Evolutionary conservation across 140 eudicot genomes (phyloP).

Genomic region (Ambrosia hybrid): DNA sequence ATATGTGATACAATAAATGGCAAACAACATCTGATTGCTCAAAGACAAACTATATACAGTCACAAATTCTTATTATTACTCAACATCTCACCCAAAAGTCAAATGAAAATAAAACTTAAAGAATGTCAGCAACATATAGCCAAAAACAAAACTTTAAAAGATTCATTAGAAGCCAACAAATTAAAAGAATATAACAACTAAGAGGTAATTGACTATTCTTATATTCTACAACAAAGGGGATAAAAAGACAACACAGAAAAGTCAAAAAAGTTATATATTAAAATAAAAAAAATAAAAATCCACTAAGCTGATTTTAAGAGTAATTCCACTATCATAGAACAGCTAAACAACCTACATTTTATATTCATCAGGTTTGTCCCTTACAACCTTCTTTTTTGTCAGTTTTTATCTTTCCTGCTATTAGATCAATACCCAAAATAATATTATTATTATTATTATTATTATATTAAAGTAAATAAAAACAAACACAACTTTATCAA

Average conservation of each 20-base stretch:
- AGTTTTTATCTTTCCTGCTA: conserved; percentile 21
- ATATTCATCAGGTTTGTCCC: conserved; percentile 31
- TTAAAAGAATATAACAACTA: neutral
- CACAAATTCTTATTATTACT: neutral
- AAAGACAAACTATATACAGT: conserved; percentile 9
- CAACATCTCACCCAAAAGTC: conserved; percentile 20
- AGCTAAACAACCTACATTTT: conserved; percentile 29
- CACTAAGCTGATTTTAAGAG: conserved; percentile 29
- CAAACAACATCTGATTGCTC: conserved; percentile 20
- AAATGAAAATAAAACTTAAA: conserved; percentile 19
- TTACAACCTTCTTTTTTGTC: conserved; percentile 38
- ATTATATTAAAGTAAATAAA: conserved; percentile 19
- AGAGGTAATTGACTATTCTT: too few species aligned
- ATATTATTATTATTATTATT: neutral
- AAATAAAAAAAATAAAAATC: conserved; percentile 6
- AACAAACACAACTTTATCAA: conserved; percentile 23
- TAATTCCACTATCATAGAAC: conserved; percentile 45
- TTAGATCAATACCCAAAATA: neutral
- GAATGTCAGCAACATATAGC: conserved; percentile 20
- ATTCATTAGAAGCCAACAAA: conserved; percentile 9
- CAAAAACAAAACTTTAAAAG: neutral
- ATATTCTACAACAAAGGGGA: neutral
- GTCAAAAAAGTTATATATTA: conserved; percentile 24
- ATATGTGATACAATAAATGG: conserved; percentile 5
- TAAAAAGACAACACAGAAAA: conserved; percentile 41